A percentile compares a stretch with the other conserved stretches of the same genome.
phyloP scores from a whole-genome alignment of 805 yeast species.

The Yamadazyma tumulicola region DNA sequence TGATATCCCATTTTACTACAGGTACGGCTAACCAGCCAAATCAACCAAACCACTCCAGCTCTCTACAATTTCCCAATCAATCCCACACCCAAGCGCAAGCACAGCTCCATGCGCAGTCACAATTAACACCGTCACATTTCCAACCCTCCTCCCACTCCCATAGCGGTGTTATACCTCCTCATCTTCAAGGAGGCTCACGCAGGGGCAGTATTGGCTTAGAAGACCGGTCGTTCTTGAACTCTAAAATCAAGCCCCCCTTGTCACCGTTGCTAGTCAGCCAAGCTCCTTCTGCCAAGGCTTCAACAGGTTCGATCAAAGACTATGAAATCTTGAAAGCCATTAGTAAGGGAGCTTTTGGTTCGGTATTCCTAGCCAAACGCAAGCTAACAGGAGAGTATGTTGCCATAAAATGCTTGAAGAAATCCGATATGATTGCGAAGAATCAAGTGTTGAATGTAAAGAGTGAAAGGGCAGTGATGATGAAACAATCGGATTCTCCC shows the following conservation, averaged over 20 bases:
- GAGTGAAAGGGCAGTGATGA: constrained; percentile 96
- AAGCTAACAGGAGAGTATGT: constrained; percentile 89
- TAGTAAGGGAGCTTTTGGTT: constrained; percentile 96
- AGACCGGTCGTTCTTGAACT: constrained; percentile 3
- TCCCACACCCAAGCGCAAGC: too few species aligned
- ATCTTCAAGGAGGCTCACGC: neutral
- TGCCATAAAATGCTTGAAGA: constrained; percentile 88
- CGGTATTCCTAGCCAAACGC: constrained; percentile 82
- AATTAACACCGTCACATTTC: neutral
- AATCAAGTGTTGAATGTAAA: constrained; percentile 94
- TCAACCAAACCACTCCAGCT: too few species aligned
- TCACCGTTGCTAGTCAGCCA: constrained; percentile 77
- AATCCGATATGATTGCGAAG: constrained; percentile 94
- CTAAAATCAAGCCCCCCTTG: constrained; percentile 54
- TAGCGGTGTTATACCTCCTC: too few species aligned
- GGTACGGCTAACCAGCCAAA: too few species aligned
- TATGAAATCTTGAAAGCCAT: constrained; percentile 90
- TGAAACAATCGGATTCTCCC: constrained; percentile 91
- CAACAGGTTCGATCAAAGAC: constrained; percentile 72
- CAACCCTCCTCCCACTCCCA: too few species aligned
- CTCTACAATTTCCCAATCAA: too few species aligned
- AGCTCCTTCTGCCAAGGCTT: constrained; percentile 49
- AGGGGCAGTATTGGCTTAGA: neutral
- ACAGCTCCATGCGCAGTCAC: too few species aligned
- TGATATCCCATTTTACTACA: constrained; percentile 12